Base-by-base conservation (phyloP, 768 basidiomycete species). In the Termitomyces sp. region DNA sequence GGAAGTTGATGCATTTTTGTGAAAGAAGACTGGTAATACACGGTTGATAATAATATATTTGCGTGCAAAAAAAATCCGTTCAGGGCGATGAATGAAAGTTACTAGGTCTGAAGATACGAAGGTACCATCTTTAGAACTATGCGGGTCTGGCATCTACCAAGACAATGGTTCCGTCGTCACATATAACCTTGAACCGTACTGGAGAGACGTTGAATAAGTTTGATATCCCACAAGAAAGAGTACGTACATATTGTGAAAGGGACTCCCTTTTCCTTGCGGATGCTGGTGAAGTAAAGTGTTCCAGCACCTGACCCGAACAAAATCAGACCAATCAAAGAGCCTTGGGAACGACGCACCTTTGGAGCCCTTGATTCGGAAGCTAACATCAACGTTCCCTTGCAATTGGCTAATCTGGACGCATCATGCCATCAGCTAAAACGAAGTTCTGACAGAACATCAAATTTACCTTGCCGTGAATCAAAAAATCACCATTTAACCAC, bases 221-320 rank as follows among this genome's bases (percentile, higher is more conserved):
- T 28, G 17, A 34, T 19, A 39, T 28, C 21, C 32, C 25, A 5
- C 42, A 17, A 54, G 49, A 49, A n/a, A 37, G 37, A 41, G n/a
- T 12, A 23, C 86, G 59, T 68, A 92, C 88, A 65, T 3, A 86
- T 84, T 34, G 79, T 83, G 67, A 88, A 91, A 1, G 79, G 80
- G 40, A 79, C 72, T 9, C 88, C 89, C 64, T 90, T 91, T 16
- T 78, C 82, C 71, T 83, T 86, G 42, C 90, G 79, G 55, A 92
- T 86, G 67, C 88, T 91, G 2, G 89, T 91, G 67, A 91, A 92
- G 65, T 92, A 91, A 2, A 91, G 68, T 17, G 88, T 92, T 6
- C 90, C 90, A 19, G 83, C 76, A 21, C 81, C 89, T 90, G 56
- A 6, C 25, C 28, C 43, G 23, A 28, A 19, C 19, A 59, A 40